Evolutionary conservation across 176 grass and related monocot genomes (phyloP).

Genomic region (Tuctoria greenei): DNA sequence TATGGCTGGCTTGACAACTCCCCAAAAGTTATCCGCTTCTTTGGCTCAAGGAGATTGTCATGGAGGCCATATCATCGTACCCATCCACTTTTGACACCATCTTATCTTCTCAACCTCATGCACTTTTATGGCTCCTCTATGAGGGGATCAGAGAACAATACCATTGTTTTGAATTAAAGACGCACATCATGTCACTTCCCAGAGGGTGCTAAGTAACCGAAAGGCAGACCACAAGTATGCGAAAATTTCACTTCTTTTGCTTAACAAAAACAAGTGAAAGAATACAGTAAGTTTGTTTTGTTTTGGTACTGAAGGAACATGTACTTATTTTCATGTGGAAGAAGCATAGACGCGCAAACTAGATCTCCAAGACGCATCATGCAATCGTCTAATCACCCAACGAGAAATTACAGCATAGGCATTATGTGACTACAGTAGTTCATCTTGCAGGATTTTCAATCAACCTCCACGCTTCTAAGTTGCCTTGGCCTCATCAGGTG

Average conservation of each 20-base stretch:
- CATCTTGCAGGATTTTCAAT: background rate
- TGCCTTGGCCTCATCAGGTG: constrained; percentile 41
- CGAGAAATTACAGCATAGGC: background rate
- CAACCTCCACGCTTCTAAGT: background rate
- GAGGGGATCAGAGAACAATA: background rate
- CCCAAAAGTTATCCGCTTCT: background rate
- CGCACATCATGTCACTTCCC: background rate
- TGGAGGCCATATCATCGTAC: background rate
- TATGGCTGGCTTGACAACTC: background rate
- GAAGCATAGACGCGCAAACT: background rate
- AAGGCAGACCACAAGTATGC: background rate
- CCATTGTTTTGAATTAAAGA: background rate
- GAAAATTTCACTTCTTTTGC: too few relatives aligned
- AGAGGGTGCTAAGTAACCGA: background rate
- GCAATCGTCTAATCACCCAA: background rate
- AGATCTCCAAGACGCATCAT: background rate
- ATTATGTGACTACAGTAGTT: background rate
- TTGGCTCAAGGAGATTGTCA: background rate
- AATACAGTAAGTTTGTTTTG: background rate
- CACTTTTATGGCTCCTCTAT: background rate
- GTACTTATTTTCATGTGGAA: background rate
- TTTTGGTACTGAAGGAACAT: background rate
- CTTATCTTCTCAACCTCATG: background rate
- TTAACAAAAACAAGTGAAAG: background rate
- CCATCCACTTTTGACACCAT: background rate